Evolutionary conservation across 169 alveolate genomes (phyloP).

Genomic region (Plasmodium falciparum): DNA sequence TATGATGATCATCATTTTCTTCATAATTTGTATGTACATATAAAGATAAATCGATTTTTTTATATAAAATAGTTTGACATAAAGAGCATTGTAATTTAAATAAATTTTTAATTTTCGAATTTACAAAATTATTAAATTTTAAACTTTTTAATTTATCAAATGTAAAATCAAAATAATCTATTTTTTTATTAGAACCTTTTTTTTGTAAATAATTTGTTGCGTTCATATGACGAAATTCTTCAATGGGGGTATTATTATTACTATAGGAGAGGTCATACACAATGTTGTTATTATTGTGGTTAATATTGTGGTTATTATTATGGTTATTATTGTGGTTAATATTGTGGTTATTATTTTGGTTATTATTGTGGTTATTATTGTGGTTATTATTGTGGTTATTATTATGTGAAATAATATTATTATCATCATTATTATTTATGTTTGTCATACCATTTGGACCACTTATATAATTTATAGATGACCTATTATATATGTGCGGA

Average conservation of each 20-base stretch:
- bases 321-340: not conserved
- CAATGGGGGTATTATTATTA: constrained; percentile 36
- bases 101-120: constrained; percentile 41
- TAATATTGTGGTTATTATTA: not conserved
- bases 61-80: constrained; percentile 69
- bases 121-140: constrained; percentile 47
- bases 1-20: not conserved
- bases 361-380: not conserved
- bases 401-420: not conserved
- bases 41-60: constrained; percentile 13
- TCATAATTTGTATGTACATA: constrained; percentile 12
- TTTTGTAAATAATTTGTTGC: constrained; percentile 16
- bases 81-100: constrained; percentile 69
- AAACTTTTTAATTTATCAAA: constrained; percentile 44
- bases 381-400: not conserved
- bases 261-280: not conserved
- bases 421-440: not conserved
- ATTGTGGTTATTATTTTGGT: too few species aligned
- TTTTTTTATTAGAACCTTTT: constrained; percentile 9
- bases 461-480: constrained; percentile 32
- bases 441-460: not conserved
- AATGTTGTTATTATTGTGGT: not conserved
- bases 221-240: constrained; percentile 11
- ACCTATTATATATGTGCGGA: not conserved
- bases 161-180: constrained; percentile 69